These are phyloP conservation scores for Podospora sp. DNA, from an alignment of 495 filamentous ascomycete genomes.

Conservation along the genomic window DNA sequence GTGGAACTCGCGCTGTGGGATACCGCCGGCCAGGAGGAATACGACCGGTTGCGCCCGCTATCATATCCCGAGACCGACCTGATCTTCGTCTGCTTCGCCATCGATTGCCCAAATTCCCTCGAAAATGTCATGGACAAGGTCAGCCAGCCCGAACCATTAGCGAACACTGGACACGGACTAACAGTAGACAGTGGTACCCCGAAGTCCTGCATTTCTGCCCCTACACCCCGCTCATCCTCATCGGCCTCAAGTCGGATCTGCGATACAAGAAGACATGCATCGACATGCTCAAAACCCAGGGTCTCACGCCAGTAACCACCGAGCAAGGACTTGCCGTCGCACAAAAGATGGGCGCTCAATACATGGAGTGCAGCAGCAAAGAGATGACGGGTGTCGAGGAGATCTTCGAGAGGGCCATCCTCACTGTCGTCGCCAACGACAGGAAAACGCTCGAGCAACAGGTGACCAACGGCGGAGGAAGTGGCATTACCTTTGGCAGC, in stretches of 20 bases:
- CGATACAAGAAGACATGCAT: conserved; percentile 93
- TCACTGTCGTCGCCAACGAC: conserved; percentile 78
- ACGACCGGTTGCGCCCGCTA: conserved; percentile 90
- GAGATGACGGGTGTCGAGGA: conserved; percentile 95
- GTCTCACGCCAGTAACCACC: conserved; percentile 87
- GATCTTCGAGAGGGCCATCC: conserved; percentile 87
- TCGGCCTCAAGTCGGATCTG: conserved; percentile 95
- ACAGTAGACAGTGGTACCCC: conserved; percentile 81
- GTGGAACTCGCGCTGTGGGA: conserved; percentile 98
- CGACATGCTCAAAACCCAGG: conserved; percentile 96
- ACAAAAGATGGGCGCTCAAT: conserved; percentile 86
- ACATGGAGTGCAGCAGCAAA: conserved; percentile 98
- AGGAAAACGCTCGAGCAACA: conserved; percentile 51
- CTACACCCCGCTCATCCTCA: conserved; percentile 90
- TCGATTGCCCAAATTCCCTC: conserved; percentile 96
- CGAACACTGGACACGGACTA: conserved; percentile 21
- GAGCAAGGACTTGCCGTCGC: conserved; percentile 89
- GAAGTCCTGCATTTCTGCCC: conserved; percentile 99
- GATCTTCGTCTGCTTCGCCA: conserved; percentile 97
- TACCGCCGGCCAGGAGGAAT: conserved; percentile 98
- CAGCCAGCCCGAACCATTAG: conserved; percentile 26
- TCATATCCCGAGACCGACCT: conserved; percentile 98
- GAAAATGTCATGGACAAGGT: conserved; percentile 99
- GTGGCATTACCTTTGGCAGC: conserved; percentile 27
- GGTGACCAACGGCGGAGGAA: conserved; percentile 32